A percentile compares a stretch with the other conserved stretches of the same genome.
phyloP scores from a whole-genome alignment of 179 eudicot species.

The Gypsophila paniculata region DNA sequence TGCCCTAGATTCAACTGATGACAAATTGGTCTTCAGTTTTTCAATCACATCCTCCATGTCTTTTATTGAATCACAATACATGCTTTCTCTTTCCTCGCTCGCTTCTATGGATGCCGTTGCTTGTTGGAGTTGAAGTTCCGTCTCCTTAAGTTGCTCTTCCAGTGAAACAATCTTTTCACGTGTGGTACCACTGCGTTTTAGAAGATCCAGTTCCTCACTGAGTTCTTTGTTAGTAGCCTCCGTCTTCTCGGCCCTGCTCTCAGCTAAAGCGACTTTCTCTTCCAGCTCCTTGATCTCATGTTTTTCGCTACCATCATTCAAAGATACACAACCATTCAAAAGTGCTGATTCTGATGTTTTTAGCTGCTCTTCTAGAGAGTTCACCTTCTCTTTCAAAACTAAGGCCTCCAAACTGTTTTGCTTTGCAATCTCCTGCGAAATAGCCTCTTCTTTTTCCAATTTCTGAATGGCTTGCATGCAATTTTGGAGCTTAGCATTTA shows the following conservation, averaged over 20 bases:
- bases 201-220: constrained; percentile 35
- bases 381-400: constrained; percentile 43
- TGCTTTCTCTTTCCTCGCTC: constrained; percentile 60
- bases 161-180: constrained; percentile 44
- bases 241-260: constrained; percentile 43
- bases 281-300: constrained; percentile 33
- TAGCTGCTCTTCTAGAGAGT: constrained; percentile 34
- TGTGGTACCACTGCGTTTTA: constrained; percentile 32
- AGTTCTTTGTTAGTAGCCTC: constrained; percentile 52
- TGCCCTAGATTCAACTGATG: constrained; percentile 53
- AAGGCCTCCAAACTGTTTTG: constrained; percentile 37
- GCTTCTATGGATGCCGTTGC: constrained; percentile 73
- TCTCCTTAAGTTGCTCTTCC: constrained; percentile 56
- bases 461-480: constrained; percentile 27
- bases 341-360: constrained; percentile 33
- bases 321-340: constrained; percentile 24
- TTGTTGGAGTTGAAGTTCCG: constrained; percentile 53
- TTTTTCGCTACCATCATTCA: constrained; percentile 23
- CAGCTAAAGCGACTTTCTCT: constrained; percentile 34
- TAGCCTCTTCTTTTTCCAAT: constrained; percentile 35
- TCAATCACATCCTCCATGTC: constrained; percentile 80
- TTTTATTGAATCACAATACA: constrained; percentile 51
- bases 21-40: constrained; percentile 56
- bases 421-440: constrained; percentile 32
- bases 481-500: constrained; percentile 46